These are phyloP conservation scores for Cicer pinnatifidum DNA, from an alignment of 306 rosid genomes.

Conservation along the genomic window DNA sequence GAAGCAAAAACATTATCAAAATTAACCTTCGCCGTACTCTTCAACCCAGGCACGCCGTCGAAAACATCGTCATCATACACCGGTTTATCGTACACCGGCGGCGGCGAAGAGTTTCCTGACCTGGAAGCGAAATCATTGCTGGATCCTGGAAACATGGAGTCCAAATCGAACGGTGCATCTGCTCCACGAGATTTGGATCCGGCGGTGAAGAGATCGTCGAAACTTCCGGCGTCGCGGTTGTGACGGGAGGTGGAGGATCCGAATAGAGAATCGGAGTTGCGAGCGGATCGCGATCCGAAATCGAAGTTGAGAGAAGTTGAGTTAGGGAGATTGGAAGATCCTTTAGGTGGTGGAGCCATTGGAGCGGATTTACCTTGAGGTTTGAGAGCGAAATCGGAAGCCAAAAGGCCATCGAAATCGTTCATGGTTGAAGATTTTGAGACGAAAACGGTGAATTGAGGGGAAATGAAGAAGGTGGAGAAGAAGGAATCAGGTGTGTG, in stretches of 20 bases:
- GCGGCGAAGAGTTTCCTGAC: constrained; percentile 59
- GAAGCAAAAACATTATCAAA: constrained; percentile 66
- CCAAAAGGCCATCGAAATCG: constrained; percentile 88
- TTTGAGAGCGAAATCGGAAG: constrained; percentile 76
- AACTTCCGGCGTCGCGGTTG: constrained; percentile 48
- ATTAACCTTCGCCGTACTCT: constrained; percentile 62
- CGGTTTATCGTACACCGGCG: constrained; percentile 78
- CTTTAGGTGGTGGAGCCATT: constrained; percentile 67
- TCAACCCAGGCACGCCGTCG: constrained; percentile 82
- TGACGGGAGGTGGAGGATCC: constrained; percentile 53
- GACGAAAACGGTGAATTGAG: constrained; percentile 24
- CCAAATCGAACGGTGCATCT: constrained; percentile 62
- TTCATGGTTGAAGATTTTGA: constrained; percentile 56
- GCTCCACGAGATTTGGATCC: constrained; percentile 58
- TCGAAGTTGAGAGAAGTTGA: constrained; percentile 53
- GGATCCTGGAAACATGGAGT: constrained; percentile 59
- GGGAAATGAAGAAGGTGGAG: constrained; percentile 1
- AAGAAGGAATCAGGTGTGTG: constrained; percentile 40
- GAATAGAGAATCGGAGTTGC: constrained; percentile 57
- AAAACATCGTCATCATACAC: constrained; percentile 91
- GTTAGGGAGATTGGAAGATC: constrained; percentile 46
- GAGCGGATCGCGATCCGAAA: constrained; percentile 71
- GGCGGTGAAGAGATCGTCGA: constrained; percentile 65
- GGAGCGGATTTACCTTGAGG: constrained; percentile 84
- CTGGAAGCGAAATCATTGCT: constrained; percentile 45